A percentile compares a stretch with the other conserved stretches of the same genome.
These are phyloP conservation scores for Lycium barbarum DNA, from an alignment of 257 asterid genomes.

Conservation along the genomic window DNA sequence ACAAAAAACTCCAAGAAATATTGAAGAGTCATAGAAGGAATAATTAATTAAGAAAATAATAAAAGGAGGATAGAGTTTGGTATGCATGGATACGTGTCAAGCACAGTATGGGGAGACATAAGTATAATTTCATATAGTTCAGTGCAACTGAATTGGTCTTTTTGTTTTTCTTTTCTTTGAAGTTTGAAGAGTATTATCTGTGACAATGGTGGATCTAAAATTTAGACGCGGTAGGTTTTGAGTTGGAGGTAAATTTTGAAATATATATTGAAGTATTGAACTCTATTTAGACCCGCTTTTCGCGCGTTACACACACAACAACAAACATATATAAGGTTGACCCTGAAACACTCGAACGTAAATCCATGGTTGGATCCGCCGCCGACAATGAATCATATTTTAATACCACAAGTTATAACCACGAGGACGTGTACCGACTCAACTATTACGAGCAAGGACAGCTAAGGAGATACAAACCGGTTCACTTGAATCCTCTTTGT, in stretches of 20 bases:
- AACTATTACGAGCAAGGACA: too few species aligned
- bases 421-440: neutral
- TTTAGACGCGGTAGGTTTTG: neutral
- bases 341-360: neutral
- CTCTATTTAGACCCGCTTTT: neutral
- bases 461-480: too few species aligned
- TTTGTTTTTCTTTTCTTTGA: neutral
- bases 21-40: neutral
- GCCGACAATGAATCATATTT: too few species aligned
- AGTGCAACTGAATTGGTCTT: neutral
- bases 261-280: neutral
- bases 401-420: too few species aligned
- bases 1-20: neutral
- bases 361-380: neutral
- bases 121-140: neutral
- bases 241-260: neutral
- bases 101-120: neutral
- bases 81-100: slow-evolving; percentile 1
- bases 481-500: too few species aligned
- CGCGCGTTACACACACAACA: neutral
- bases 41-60: neutral
- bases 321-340: neutral
- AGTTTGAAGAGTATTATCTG: neutral
- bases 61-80: neutral
- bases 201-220: neutral